Base-by-base conservation (phyloP, 148 eudicot species). In the Salicornia ramosissima region DNA sequence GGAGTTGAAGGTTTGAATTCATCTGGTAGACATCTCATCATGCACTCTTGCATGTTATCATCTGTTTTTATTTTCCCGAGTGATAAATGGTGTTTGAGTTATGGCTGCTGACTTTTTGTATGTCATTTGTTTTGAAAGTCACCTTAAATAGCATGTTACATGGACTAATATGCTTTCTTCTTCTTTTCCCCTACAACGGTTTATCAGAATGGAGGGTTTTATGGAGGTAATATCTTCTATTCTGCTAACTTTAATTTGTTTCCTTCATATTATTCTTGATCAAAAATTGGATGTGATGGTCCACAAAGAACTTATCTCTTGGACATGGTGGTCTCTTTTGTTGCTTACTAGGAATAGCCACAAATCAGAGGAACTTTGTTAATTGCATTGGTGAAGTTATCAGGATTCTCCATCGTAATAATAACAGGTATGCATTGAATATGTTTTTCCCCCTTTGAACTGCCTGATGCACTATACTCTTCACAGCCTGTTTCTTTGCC, bases 331-430 rank as follows among this genome's bases (percentile, higher is more conserved):
- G 13, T 43, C 24, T 59, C 10, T 59, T 28, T 75, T 69, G 53
- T 70, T 71, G 2, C 14, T 45, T 16, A 25, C 39, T 71, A 87
- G 92, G 83, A 72, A 64, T 64, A 66, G 66, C 66, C 71, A 72
- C 78, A 64, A 66, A 58, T 73, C 73, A 68, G 50, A 86, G 75
- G 77, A 60, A 71, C 64, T 75, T 74, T 29, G 79, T 30, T 39
- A 85, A 81, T 80, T 95, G 99, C 83, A 86, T 89, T 69, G 99
- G 97, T 71, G 81, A 88, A 81, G 77, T 91, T 64, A 81, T 95
- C 73, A 77, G 76, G 79, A 78, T 91, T 58, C 57, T 53, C 42
- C 82, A 80, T 18, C 65, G 73, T 24, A 68, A 51, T 36, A 64
- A 78, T 74, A 80, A 54, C 53, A 84, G 91, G 97, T 90, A 86